Evolutionary conservation across 2,329 filamentous ascomycete genomes (phyloP), one percentile per base, ranked within the genome.

Genomic region (Clarireedia monteithiana): DNA sequence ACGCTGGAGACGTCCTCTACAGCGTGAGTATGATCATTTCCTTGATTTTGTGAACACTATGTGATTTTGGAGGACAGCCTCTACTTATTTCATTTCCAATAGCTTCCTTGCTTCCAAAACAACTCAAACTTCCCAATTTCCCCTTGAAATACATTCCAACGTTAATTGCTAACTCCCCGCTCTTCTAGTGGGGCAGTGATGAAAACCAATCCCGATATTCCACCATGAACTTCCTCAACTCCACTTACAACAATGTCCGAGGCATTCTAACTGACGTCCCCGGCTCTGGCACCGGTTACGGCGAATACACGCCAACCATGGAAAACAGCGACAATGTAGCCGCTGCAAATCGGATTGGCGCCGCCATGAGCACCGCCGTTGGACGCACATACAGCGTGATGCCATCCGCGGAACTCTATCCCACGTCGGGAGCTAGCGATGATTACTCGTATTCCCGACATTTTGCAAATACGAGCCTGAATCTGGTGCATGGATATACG

Each of bases 151-250:
- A 7, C 7, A 7, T 9, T 9, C 27, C 4, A 30, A 9, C 7
- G 10, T 2, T 30, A 30, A 10, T 4, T 30, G 10, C 27, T 30
- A 20, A 20, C 20, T 20, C 27, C 12, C 9, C 27, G 27, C 27
- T 30, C 27, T 30, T 4, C 27, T 4, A 30, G 27, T 83, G 80
- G 80, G 80, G 80, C 23, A 76, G 79, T 59, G 79, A 83, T 60
- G 72, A 77, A 48, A 70, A 75, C 56, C 80, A 83, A 67, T 69
- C 68, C 51, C 71, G 66, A 0, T 71, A 73, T 47, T 64, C 73
- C 0, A 60, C 60, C 49, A 77, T 78, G 72, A 82, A 74, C 68
- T 81, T 82, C 67, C 64, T 71, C 26, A 83, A 82, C 71, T 53
- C 69, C 2, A 67, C 73, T 4, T 84, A 77, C 58, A 75, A 83